Conservation (phyloP, 2,329 filamentous ascomycete species). For the Nemania sp. region DNA sequence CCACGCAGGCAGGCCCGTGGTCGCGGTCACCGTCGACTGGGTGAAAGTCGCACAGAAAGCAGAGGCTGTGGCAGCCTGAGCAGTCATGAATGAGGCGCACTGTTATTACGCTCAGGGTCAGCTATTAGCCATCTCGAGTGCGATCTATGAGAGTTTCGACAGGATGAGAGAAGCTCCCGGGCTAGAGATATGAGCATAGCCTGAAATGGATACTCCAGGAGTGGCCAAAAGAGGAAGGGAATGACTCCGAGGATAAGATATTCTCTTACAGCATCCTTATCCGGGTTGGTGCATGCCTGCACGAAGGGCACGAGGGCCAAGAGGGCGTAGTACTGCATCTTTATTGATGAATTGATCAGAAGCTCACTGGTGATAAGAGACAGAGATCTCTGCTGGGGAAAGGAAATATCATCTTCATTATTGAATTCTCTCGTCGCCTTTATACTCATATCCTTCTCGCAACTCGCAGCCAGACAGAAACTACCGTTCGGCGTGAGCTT, state of each 20-base stretch:
- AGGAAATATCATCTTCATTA: background rate
- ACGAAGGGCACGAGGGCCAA: conserved; percentile 25
- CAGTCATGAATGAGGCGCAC: conserved; percentile 43
- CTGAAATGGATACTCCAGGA: too few relatives aligned
- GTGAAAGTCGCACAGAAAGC: conserved; percentile 44
- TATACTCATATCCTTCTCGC: conserved; percentile 2
- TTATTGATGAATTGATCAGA: background rate
- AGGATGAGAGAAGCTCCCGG: background rate
- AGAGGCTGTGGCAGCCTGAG: conserved; percentile 39
- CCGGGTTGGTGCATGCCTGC: conserved; percentile 39
- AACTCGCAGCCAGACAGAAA: background rate
- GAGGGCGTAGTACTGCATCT: conserved; percentile 22
- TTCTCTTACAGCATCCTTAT: background rate
- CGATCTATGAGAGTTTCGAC: background rate
- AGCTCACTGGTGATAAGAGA: background rate
- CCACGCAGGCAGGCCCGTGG: conserved; percentile 32
- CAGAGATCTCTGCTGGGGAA: conserved; percentile 1
- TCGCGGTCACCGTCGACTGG: conserved; percentile 35
- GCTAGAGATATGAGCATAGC: too few relatives aligned
- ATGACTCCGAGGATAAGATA: background rate
- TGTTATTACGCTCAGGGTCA: background rate
- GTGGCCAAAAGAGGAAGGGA: background rate
- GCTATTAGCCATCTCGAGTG: background rate
- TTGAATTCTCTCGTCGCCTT: background rate
- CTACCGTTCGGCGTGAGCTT: background rate